A percentile compares a stretch with the other conserved stretches of the same genome.
These are phyloP conservation scores for Tolypocladium endophyticum DNA, from an alignment of 2,329 filamentous ascomycete genomes.

Conservation along the genomic window DNA sequence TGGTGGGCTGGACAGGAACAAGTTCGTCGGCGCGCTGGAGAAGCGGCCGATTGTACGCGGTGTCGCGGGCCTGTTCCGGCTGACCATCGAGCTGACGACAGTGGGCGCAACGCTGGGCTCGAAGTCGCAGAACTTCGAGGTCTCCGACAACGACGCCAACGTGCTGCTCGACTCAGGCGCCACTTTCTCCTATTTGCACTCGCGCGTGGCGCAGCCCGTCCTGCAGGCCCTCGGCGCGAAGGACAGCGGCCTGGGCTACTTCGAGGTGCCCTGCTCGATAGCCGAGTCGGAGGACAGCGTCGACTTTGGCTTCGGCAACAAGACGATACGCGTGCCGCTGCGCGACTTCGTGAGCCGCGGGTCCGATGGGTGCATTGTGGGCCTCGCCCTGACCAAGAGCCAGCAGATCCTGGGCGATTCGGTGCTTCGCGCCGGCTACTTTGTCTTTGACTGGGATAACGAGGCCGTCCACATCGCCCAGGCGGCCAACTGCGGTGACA, in stretches of 20 bases:
- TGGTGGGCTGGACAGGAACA: slow-evolving; percentile 41
- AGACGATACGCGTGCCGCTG: slow-evolving; percentile 30
- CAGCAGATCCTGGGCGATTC: slow-evolving; percentile 34
- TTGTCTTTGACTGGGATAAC: slow-evolving; percentile 36
- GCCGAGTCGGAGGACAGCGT: slow-evolving; percentile 27
- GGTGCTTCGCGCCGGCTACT: slow-evolving; percentile 32
- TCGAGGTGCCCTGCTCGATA: slow-evolving; percentile 30
- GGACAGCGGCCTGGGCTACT: slow-evolving; percentile 31
- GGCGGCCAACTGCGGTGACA: slow-evolving; percentile 27
- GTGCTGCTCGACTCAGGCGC: slow-evolving; percentile 44
- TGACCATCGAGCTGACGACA: slow-evolving; percentile 21
- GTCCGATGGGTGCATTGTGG: slow-evolving; percentile 28
- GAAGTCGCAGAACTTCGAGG: slow-evolving; percentile 11
- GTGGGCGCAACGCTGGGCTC: slow-evolving; percentile 20
- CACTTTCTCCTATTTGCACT: slow-evolving; percentile 36
- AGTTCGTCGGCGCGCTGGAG: slow-evolving; percentile 35
- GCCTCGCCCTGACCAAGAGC: slow-evolving; percentile 25
- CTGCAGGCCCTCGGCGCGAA: slow-evolving; percentile 30
- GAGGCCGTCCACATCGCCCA: slow-evolving; percentile 28
- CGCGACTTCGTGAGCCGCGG: slow-evolving; percentile 36
- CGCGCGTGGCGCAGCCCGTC: slow-evolving; percentile 29
- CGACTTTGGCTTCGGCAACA: slow-evolving; percentile 36
- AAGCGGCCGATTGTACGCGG: slow-evolving; percentile 31
- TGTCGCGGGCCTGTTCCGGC: slow-evolving; percentile 21
- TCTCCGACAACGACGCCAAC: slow-evolving; percentile 21